Evolutionary conservation across 1,284 basidiomycete genomes (phyloP).

Genomic region (Microbotryum violaceum): DNA sequence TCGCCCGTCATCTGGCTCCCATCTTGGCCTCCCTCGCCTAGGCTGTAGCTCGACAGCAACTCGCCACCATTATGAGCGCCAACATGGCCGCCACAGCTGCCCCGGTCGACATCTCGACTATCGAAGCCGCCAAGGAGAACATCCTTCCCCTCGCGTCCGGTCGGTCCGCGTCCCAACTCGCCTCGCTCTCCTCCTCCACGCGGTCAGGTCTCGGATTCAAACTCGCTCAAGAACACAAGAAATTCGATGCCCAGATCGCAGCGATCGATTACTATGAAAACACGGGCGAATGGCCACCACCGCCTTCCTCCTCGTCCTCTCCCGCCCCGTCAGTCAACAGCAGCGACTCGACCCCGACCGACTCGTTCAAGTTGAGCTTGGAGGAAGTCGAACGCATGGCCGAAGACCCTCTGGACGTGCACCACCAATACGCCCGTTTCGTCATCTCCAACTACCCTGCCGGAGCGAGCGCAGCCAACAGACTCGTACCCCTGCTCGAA

Average conservation of each 20-base stretch:
- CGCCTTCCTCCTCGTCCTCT: background rate
- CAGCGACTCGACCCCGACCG: constrained; percentile 40
- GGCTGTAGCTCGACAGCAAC: background rate
- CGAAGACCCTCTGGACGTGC: constrained; percentile 46
- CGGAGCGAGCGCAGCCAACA: constrained; percentile 52
- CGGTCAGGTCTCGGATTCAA: constrained; percentile 42
- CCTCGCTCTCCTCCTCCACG: constrained; percentile 43
- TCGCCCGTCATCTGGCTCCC: background rate
- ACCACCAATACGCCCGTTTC: constrained; percentile 37
- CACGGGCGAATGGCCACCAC: constrained; percentile 16
- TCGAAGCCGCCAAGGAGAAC: constrained; percentile 55
- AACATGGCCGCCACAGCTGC: background rate
- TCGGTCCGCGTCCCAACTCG: constrained; percentile 50
- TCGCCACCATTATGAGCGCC: background rate
- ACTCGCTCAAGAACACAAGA: constrained; percentile 43
- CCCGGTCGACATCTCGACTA: constrained; percentile 34
- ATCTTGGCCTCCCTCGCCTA: background rate
- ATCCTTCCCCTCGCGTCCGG: constrained; percentile 51
- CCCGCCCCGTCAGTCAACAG: no score
- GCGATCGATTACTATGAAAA: constrained; percentile 39
- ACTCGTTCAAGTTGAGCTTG: constrained; percentile 51
- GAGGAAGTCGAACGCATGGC: constrained; percentile 35
- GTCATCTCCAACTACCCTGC: constrained; percentile 31
- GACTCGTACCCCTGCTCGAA: constrained; percentile 64
- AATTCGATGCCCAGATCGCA: constrained; percentile 41